Conservation (phyloP, 352 stramenopile species). For the Globisporangium solare region DNA sequence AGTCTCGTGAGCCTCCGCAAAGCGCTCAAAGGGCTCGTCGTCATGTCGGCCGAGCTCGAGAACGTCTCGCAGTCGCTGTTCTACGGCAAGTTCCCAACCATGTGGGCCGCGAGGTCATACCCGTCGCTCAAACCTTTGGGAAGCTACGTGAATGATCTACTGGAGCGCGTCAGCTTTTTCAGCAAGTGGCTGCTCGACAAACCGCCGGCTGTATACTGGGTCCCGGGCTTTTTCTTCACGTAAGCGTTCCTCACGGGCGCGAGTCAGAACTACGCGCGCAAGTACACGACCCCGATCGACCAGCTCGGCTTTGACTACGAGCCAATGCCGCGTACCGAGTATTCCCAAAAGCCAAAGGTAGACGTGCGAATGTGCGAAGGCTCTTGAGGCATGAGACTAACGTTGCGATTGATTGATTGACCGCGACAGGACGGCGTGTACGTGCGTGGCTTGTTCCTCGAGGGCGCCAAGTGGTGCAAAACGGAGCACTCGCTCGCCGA, state of each 20-base stretch:
- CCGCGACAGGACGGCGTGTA: conserved; percentile 75
- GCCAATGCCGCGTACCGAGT: conserved; percentile 73
- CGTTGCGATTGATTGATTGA: not conserved
- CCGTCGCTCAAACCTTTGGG: conserved; percentile 91
- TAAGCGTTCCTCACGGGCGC: conserved; percentile 94
- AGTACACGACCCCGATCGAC: conserved; percentile 91
- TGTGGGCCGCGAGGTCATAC: conserved; percentile 90
- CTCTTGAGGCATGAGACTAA: conserved; percentile 4
- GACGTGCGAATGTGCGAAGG: not conserved
- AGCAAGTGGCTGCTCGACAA: conserved; percentile 87
- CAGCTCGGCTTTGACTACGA: conserved; percentile 79
- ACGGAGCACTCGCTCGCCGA: conserved; percentile 58
- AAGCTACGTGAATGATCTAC: conserved; percentile 89
- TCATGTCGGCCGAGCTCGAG: conserved; percentile 93
- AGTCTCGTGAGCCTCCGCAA: conserved; percentile 86
- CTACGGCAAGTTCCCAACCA: conserved; percentile 88
- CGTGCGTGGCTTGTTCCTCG: conserved; percentile 84
- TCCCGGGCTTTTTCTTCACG: conserved; percentile 95
- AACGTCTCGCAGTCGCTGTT: conserved; percentile 90
- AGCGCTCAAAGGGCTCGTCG: conserved; percentile 90
- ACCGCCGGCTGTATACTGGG: conserved; percentile 89
- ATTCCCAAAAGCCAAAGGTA: conserved; percentile 66
- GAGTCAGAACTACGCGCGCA: conserved; percentile 92
- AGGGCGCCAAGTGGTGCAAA: conserved; percentile 88
- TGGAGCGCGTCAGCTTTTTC: conserved; percentile 90